These are phyloP conservation scores for Rhipidocladum racemiflorum DNA, from an alignment of 176 grass and related monocot species.

Conservation along the genomic window DNA sequence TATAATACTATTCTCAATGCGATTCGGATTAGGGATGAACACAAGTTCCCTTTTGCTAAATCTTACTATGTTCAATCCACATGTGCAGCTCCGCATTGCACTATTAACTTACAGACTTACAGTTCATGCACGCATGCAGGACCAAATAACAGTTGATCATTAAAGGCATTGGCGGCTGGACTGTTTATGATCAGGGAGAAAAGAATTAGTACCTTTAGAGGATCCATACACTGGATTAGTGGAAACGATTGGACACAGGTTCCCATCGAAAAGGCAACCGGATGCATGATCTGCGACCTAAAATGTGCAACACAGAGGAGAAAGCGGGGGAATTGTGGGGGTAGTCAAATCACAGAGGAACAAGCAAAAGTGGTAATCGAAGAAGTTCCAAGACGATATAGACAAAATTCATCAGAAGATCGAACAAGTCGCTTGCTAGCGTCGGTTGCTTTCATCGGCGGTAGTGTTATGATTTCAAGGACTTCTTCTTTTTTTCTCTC, in stretches of 20 bases:
- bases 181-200: not conserved
- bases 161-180: not conserved
- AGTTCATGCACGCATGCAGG: not conserved
- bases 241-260: not conserved
- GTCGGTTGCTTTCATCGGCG: not conserved
- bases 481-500: not conserved
- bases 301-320: constrained; percentile 19
- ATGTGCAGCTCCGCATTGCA: not conserved
- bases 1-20: not conserved
- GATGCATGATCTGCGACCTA: constrained; percentile 30
- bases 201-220: not conserved
- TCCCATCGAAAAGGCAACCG: not conserved
- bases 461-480: not conserved
- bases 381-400: not conserved
- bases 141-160: not conserved
- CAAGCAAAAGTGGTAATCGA: not conserved
- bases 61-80: not conserved
- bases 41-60: not conserved
- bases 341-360: constrained; percentile 24
- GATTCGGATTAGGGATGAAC: not conserved
- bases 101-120: not conserved
- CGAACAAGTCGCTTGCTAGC: not conserved
- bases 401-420: not conserved
- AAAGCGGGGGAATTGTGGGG: not conserved
- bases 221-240: not conserved